Evolutionary conservation across 768 basidiomycete genomes (phyloP).

Genomic region (Amanita brunnescens): DNA sequence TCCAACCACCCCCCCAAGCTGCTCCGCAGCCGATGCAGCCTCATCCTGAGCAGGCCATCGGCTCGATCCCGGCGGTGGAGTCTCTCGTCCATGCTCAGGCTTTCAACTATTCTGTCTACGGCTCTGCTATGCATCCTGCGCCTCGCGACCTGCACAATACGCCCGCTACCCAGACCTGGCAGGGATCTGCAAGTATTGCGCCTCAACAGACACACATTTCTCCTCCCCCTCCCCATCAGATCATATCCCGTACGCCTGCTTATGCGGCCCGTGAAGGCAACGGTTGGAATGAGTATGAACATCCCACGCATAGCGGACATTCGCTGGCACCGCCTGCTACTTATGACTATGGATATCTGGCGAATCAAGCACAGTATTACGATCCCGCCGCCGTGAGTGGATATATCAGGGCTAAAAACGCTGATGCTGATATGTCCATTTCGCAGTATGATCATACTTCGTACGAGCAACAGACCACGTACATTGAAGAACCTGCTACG

Average conservation of each 20-base stretch:
- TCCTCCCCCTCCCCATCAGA: conserved; percentile 35
- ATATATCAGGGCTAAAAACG: neutral
- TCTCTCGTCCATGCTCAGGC: conserved; percentile 21
- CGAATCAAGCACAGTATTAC: conserved; percentile 38
- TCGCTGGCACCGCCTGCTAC: conserved; percentile 38
- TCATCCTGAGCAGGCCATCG: conserved; percentile 11
- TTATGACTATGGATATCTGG: conserved; percentile 56
- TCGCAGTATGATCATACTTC: conserved; percentile 42
- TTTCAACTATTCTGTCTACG: conserved; percentile 34
- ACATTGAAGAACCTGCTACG: conserved; percentile 42
- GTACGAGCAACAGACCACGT: conserved; percentile 29
- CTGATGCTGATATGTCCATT: neutral
- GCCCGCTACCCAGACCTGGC: conserved; percentile 57
- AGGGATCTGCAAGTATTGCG: conserved; percentile 48
- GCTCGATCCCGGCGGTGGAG: conserved; percentile 18
- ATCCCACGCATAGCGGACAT: conserved; percentile 27
- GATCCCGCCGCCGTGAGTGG: conserved; percentile 5
- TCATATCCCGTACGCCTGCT: conserved; percentile 38
- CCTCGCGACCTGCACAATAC: conserved; percentile 37
- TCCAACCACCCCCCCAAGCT: conserved; percentile 4
- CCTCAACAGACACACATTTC: conserved; percentile 58
- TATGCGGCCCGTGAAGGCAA: conserved; percentile 37
- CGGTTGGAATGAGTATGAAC: conserved; percentile 50
- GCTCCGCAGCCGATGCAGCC: conserved; percentile 9
- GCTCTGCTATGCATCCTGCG: conserved; percentile 24